Conservation (phyloP, 2,329 filamentous ascomycete genomes). For the Aspergillus proliferans region DNA sequence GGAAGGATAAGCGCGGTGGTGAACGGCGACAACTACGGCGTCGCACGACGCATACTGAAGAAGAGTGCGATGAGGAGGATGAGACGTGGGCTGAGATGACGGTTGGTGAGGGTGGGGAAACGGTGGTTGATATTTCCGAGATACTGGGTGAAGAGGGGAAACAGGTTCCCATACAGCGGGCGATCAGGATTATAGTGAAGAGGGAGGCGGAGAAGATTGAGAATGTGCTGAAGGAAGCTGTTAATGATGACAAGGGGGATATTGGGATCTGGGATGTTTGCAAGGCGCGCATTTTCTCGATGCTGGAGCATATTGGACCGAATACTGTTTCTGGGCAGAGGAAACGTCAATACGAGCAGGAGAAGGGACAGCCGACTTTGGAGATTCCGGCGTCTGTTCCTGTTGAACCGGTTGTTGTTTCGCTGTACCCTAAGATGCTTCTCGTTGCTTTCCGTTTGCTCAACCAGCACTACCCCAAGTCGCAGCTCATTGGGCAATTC, state of each 20-base stretch:
- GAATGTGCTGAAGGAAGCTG: conserved; percentile 20
- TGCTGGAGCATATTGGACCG: conserved; percentile 23
- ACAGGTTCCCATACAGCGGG: conserved; percentile 13
- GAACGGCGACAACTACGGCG: not conserved
- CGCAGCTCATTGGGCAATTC: conserved; percentile 34
- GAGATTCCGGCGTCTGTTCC: conserved; percentile 28
- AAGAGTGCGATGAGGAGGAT: not conserved
- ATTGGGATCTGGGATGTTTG: conserved; percentile 35
- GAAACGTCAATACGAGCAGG: conserved; percentile 1
- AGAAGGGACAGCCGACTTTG: conserved; percentile 9
- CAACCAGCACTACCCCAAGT: conserved; percentile 35
- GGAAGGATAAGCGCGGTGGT: not conserved
- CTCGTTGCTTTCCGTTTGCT: conserved; percentile 37
- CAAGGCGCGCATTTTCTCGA: conserved; percentile 34
- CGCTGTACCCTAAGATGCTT: conserved; percentile 38
- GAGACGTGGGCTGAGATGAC: not conserved
- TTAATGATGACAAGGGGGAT: conserved; percentile 26
- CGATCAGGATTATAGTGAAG: conserved; percentile 21
- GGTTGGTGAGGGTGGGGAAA: not conserved
- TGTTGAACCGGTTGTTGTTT: conserved; percentile 24
- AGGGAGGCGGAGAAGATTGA: conserved; percentile 28
- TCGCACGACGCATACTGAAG: not conserved
- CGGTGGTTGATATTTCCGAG: conserved; percentile 2
- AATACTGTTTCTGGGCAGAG: not conserved
- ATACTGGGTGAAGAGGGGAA: conserved; percentile 4